These are phyloP conservation scores for Phragmites australis DNA, from an alignment of 176 grass and related monocot species.

Conservation along the genomic window DNA sequence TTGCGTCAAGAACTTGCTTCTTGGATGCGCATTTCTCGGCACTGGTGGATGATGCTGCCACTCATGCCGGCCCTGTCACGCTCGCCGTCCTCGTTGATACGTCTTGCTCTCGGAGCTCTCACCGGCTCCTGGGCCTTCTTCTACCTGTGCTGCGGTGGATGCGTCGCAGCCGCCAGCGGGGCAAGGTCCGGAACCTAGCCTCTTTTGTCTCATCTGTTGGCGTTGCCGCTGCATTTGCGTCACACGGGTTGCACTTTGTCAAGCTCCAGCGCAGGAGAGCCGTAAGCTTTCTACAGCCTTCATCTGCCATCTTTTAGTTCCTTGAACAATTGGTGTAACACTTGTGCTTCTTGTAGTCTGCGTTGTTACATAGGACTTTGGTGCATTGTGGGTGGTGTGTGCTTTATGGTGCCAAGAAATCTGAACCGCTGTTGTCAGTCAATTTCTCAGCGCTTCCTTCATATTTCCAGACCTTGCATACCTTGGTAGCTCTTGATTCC, in stretches of 20 bases:
- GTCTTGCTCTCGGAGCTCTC: constrained; percentile 38
- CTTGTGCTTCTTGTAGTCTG: constrained; percentile 47
- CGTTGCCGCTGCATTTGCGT: constrained; percentile 35
- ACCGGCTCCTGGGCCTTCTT: constrained; percentile 48
- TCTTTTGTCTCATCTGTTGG: constrained; percentile 43
- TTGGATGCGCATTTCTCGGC: constrained; percentile 43
- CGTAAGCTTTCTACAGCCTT: constrained; percentile 48
- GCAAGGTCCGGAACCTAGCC: constrained; percentile 52
- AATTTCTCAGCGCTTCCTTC: constrained; percentile 67
- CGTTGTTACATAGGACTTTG: constrained; percentile 38
- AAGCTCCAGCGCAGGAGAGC: constrained; percentile 36
- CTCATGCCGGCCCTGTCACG: constrained; percentile 23
- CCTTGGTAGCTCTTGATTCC: constrained; percentile 44
- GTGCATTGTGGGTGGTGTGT: constrained; percentile 57
- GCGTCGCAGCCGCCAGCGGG: constrained; percentile 9
- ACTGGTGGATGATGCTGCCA: constrained; percentile 8
- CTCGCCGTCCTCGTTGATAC: constrained; percentile 58
- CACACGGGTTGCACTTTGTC: constrained; percentile 65
- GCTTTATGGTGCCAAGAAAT: constrained; percentile 44
- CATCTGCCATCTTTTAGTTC: not conserved
- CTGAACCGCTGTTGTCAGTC: constrained; percentile 51
- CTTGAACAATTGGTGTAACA: not conserved
- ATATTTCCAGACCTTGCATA: constrained; percentile 74
- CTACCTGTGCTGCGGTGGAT: constrained; percentile 53
- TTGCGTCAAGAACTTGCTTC: constrained; percentile 41